Evolutionary conservation across 1,139 yeast species (phyloP), one percentile per base, ranked within the genome.

Genomic region (Groenewaldozyma sp.): DNA sequence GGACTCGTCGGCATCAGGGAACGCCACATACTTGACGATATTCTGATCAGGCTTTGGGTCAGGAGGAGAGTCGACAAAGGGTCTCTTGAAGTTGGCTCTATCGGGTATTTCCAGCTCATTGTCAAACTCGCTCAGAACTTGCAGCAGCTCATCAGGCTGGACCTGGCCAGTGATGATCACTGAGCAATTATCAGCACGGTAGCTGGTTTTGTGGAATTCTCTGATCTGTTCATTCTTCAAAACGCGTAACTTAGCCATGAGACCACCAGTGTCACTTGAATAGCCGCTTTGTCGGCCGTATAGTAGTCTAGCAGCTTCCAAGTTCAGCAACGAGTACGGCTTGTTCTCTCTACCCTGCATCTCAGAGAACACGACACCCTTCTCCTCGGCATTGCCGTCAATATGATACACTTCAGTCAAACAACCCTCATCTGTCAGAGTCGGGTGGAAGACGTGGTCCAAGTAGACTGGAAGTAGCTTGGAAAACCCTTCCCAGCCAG

Each of bases 311-410:
- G 82, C 84, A 54, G 78, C 65, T 42, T 74, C 75, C 48, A 78
- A 63, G 49, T 71, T 71, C n/a, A 83, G 63, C 22, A 84, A 65
- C 47, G 78, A 82, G 74, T 80, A 78, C n/a, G 88, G 72, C 47
- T 80, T 83, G 51, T 76, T 75, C 58, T 87, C 94, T 41, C 82
- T 79, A 14, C 88, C 97, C 57, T 87, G 96, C 97, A 93, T 93
- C 63, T 93, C 99, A 44, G 94, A 82, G 58, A 82, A 93, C 3
- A 93, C 98, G 29, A 93, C 98, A 47, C 99, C 99, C 56, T 86
- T 86, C 53, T 93, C 98, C 47, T 81, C 78, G 20, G 86, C 95
- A 13, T 76, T 71, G 1, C 94, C 95, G 55, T 91, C 97, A 40
- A 91, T 73, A 58, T 93, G 97, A 58, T 86, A 86, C 4, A 93